These are phyloP conservation scores for Alternaria conjuncta DNA, from an alignment of 2,329 filamentous ascomycete genomes.

Conservation along the genomic window DNA sequence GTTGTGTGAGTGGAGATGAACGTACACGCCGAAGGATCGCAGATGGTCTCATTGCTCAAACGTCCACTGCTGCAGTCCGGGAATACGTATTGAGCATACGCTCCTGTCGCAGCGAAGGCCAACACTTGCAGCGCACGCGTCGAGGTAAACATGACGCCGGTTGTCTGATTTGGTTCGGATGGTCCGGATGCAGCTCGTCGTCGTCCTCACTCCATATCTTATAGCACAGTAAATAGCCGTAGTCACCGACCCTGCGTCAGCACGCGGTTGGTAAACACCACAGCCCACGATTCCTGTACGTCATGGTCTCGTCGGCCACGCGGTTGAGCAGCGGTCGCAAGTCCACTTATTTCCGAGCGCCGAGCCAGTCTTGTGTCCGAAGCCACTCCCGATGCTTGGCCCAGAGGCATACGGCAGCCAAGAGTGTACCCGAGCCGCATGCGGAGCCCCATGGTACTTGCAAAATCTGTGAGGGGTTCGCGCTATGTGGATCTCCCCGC, in stretches of 20 bases:
- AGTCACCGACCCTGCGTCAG: slow-evolving; percentile 3
- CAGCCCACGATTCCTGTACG: slow-evolving; percentile 14
- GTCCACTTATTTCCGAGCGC: slow-evolving; percentile 6
- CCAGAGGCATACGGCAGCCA: slow-evolving; percentile 2
- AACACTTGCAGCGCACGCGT: slow-evolving; percentile 12
- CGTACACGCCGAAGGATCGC: slow-evolving; percentile 53
- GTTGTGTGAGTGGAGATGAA: not conserved
- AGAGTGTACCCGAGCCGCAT: slow-evolving; percentile 17
- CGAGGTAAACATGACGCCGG: slow-evolving; percentile 17
- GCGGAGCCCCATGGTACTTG: slow-evolving; percentile 21
- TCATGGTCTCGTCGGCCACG: slow-evolving; percentile 13
- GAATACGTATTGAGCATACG: slow-evolving; percentile 41
- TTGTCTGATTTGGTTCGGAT: not conserved
- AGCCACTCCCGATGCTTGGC: slow-evolving; percentile 18
- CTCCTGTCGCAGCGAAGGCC: slow-evolving; percentile 19
- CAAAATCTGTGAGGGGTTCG: slow-evolving; percentile 20
- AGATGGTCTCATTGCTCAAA: slow-evolving; percentile 58
- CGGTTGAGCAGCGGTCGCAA: slow-evolving; percentile 5
- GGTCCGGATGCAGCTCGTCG: not conserved
- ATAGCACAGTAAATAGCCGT: slow-evolving; percentile 27
- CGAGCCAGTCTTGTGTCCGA: slow-evolving; percentile 7
- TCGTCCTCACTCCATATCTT: slow-evolving; percentile 5
- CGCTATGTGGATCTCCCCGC: slow-evolving; percentile 5
- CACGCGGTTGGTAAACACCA: slow-evolving; percentile 5
- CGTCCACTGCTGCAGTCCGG: slow-evolving; percentile 62